These are phyloP conservation scores for Eragrostis tef DNA, from an alignment of 202 grass and related monocot genomes.

Conservation along the genomic window DNA sequence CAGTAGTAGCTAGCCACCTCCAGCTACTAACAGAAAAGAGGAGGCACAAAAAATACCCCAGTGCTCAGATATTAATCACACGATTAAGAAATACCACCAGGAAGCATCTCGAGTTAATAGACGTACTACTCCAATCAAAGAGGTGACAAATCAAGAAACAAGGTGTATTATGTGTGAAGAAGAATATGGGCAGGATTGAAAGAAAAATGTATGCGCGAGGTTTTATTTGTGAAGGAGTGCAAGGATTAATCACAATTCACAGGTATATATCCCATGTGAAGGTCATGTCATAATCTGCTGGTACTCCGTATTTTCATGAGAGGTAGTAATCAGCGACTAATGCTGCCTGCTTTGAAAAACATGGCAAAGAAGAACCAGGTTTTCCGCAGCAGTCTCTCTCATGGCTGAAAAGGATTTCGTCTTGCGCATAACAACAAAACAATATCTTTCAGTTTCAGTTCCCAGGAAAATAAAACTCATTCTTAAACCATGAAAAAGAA, in stretches of 20 bases:
- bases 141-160: not conserved
- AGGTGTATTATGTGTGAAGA: too few relatives aligned
- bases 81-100: not conserved
- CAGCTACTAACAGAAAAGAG: constrained; percentile 17
- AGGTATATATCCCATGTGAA: too few relatives aligned
- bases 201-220: too few relatives aligned
- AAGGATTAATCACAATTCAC: too few relatives aligned
- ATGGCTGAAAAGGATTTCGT: constrained; percentile 1
- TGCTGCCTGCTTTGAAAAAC: not conserved
- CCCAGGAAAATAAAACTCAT: not conserved
- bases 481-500: not conserved
- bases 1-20: not conserved
- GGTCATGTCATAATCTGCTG: not conserved
- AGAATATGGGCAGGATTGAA: too few relatives aligned
- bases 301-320: too few relatives aligned
- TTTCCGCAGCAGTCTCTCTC: constrained; percentile 16
- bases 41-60: not conserved
- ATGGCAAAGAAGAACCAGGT: not conserved
- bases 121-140: not conserved
- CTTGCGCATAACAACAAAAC: not conserved
- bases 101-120: constrained; percentile 19
- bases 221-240: too few relatives aligned
- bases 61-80: not conserved
- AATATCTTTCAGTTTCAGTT: not conserved
- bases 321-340: not conserved